Evolutionary conservation across 441 rosid species (phyloP).

Genomic region (Pelargonium cotyledonis): DNA sequence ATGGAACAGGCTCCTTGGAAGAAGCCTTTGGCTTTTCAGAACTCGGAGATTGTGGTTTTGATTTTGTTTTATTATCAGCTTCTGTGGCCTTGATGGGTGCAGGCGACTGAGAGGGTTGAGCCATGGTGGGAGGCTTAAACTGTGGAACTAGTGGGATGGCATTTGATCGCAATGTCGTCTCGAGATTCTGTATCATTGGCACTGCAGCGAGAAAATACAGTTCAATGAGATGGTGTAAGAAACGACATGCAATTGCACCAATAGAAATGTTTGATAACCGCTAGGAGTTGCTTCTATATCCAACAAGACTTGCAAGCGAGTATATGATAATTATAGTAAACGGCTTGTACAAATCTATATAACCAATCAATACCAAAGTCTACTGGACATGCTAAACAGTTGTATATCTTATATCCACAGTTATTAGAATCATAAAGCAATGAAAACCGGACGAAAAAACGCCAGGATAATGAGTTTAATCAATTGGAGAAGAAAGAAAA

Average conservation of each 20-base stretch:
- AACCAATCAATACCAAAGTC: too few species aligned
- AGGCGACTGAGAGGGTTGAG: slow-evolving; percentile 22
- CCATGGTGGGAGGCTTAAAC: slow-evolving; percentile 40
- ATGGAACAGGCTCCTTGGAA: slow-evolving; percentile 20
- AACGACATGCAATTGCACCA: neutral
- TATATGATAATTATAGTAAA: neutral
- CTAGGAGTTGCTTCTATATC: neutral
- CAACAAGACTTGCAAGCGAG: neutral
- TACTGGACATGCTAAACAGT: too few species aligned
- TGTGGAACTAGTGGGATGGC: slow-evolving; percentile 85
- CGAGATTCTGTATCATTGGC: slow-evolving; percentile 93
- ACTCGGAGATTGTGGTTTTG: slow-evolving; percentile 20
- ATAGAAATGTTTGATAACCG: too few species aligned
- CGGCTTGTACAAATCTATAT: too few species aligned
- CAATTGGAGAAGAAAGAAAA: slow-evolving; percentile 9
- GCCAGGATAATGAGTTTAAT: neutral
- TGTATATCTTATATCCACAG: too few species aligned
- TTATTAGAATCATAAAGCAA: neutral
- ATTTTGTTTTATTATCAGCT: slow-evolving; percentile 12
- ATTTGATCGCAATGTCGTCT: slow-evolving; percentile 64
- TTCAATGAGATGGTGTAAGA: neutral
- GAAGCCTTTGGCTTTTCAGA: slow-evolving; percentile 16
- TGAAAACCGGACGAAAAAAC: neutral
- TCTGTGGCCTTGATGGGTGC: slow-evolving; percentile 7
- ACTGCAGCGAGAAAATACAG: slow-evolving; percentile 34